Base-by-base conservation (phyloP, 2,329 filamentous ascomycete species). In the Xylariales sp. region DNA sequence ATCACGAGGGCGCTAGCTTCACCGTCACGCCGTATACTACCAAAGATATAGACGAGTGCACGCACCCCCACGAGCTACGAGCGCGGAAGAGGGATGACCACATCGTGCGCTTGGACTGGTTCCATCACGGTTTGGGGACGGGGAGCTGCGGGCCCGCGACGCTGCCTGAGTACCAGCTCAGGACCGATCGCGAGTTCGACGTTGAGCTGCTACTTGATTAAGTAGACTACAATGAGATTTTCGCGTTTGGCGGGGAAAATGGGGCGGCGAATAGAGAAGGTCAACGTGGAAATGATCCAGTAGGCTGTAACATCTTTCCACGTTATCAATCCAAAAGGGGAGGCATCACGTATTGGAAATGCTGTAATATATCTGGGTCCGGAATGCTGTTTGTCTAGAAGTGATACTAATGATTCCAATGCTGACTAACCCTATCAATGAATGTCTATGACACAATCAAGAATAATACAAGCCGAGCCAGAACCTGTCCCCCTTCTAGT, bases 81-180 rank as follows among this genome's bases (percentile, higher is more conserved):
- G 82, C 81, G 76, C 78, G 80, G 23, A 80, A 75, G 74, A 77
- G 80, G 64, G 79, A 87, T 14, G 84, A 89, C 70, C 83, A 86
- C 45, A 76, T 90, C 36, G 79, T 91, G 1, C 80, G 87, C 62
- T 73, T 91, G 64, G 89, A 91, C 78, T 87, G 84, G 80, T 81
- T 80, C 69, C 88, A 91, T 77, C 88, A 90, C 74, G 89, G 89
- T 0, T 72, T 91, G 39, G 89, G 89, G 0, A 89, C 86, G 9
- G 89, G 84, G 6, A 88, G 85, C 57, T 91, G 89, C 77, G 89
- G 89, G 30, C 87, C 87, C 0, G 83, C 83, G 64, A 87, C 85
- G 23, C 67, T 86, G 77, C 80, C 81, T 3, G 62, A 83, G 75
- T 86, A 87, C 73, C 79, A 81, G 69, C 77, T 87, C 16, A 75